Evolutionary conservation across 2,329 filamentous ascomycete genomes (phyloP), one percentile per base, ranked within the genome.

Genomic region (Penicillium griseofulvum): DNA sequence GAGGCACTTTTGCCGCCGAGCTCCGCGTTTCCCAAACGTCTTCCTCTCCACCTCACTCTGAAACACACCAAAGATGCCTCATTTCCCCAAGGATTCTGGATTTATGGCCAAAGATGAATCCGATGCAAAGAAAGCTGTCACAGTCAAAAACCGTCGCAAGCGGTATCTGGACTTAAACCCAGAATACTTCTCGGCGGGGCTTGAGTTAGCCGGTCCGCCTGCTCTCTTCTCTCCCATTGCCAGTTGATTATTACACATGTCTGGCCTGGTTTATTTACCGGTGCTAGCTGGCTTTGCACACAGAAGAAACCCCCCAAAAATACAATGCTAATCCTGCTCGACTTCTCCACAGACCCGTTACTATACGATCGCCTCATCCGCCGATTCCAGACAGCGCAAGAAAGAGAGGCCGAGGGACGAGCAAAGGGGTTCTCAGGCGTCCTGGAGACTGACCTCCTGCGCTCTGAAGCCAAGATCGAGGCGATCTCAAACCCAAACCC

Each of bases 351-450:
- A 81, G 89, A 94, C 73, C 90, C 91, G 1, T 77, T 93, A 9
- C 82, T 95, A 31, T 96, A 96, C 77, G 89, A 95, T 71, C 83
- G 84, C 50, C 80, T 95, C 24, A 83, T 96, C 57, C 85, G 90
- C 49, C 85, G 84, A 49, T 92, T 91, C 70, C 89, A 92, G 61
- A 87, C 86, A 1, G 76, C 86, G 3, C 78, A 81, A 4, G 90
- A 96, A 74, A 84, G 90, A 50, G 85, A 91, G 68, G 81, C 81
- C 7, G 89, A 93, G 64, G 88, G 87, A 9, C 84, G 84, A 41
- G 76, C 78, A 9, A 91, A 91, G 68, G 91, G 91, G 11, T 94
- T 91, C 71, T 88, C 88, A 0, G 88, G 89, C 24, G 82, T 88
- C 12, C 81, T 96, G 5, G 88, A 95, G 69, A 86, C 89, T 1